These are phyloP conservation scores for Naganishia cerealis DNA, from an alignment of 1,284 basidiomycete species.

Conservation along the genomic window DNA sequence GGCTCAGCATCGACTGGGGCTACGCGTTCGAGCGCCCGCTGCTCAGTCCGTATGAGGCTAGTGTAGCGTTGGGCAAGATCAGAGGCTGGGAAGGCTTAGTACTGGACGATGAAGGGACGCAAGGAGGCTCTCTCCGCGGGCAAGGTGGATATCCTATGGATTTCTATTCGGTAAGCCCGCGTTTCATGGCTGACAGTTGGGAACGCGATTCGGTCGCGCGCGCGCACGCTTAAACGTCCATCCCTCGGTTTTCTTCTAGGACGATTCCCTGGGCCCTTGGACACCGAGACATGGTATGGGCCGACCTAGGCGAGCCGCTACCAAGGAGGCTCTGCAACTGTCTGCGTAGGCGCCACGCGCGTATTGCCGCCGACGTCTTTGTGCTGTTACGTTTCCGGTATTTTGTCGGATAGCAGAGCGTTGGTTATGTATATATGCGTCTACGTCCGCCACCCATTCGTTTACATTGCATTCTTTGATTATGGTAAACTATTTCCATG, in stretches of 20 bases:
- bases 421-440: too few species aligned
- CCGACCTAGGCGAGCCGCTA: slow-evolving; percentile 28
- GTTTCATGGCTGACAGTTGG: slow-evolving; percentile 40
- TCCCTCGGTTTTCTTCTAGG: slow-evolving; percentile 32
- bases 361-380: background rate
- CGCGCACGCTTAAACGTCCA: too few species aligned
- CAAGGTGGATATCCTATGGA: slow-evolving; percentile 84
- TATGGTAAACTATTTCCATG: too few species aligned
- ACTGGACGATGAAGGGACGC: slow-evolving; percentile 48
- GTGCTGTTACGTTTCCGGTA: background rate
- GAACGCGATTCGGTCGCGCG: background rate
- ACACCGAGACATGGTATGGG: slow-evolving; percentile 49
- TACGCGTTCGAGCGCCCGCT: slow-evolving; percentile 89
- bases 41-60: slow-evolving; percentile 90
- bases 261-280: slow-evolving; percentile 51
- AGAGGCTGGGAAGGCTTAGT: slow-evolving; percentile 54
- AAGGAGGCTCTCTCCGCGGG: slow-evolving; percentile 42
- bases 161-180: slow-evolving; percentile 80
- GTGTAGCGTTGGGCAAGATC: slow-evolving; percentile 75
- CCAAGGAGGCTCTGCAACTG: slow-evolving; percentile 21
- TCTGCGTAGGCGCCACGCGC: background rate
- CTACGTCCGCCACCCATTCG: too few species aligned
- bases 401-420: too few species aligned
- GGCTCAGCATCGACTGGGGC: slow-evolving; percentile 97
- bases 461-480: too few species aligned